Base-by-base conservation (phyloP, 2,329 filamentous ascomycete genomes). In the Colletotrichum kahawae region DNA sequence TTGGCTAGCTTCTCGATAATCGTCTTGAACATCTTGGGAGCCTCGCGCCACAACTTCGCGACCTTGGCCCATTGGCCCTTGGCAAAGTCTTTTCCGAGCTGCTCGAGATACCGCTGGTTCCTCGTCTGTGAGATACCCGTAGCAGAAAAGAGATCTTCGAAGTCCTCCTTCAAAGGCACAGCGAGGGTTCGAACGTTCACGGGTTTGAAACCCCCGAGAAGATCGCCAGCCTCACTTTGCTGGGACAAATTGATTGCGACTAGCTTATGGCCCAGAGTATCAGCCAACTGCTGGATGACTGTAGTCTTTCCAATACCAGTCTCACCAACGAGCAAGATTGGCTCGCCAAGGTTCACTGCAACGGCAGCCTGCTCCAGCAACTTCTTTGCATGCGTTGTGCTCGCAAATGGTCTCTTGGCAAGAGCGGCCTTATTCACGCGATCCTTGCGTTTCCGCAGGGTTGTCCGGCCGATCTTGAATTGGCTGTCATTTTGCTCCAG, bases 241-340 rank as follows among this genome's bases (percentile, higher is more conserved):
- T 99, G 97, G 0, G 97, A 99, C 82, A 99, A 84, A 81, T 99
- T 99, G 81, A 99, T 95, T 4, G 96, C 95, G 0, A 95, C 94
- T 14, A 99, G 90, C 79, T 95, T 97, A 81, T 95, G 94, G 2
- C 96, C 95, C 33, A 98, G 89, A 5, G 93, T 90, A 73, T 94
- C 93, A 0, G 97, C 95, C 71, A 99, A 88, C 81, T 98, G 95
- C 83, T 99, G 97, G 16, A 99, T 93, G 31, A 97, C 94, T 0
- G 97, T 98, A 1, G 97, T 99, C 85, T 99, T 99, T 80, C 97
- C 97, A 66, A 98, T 98, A 87, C 97, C 97, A 9, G 97, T 99
- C 86, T 99, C 97, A 81, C 97, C 97, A n/a, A 99, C 97, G 33
- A 99, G 91, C 21, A 99, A 87, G 2, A 98, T 91, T 5, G 97